Conservation (phyloP, 2,329 filamentous ascomycete genomes). For the Ophiostoma sp. region DNA sequence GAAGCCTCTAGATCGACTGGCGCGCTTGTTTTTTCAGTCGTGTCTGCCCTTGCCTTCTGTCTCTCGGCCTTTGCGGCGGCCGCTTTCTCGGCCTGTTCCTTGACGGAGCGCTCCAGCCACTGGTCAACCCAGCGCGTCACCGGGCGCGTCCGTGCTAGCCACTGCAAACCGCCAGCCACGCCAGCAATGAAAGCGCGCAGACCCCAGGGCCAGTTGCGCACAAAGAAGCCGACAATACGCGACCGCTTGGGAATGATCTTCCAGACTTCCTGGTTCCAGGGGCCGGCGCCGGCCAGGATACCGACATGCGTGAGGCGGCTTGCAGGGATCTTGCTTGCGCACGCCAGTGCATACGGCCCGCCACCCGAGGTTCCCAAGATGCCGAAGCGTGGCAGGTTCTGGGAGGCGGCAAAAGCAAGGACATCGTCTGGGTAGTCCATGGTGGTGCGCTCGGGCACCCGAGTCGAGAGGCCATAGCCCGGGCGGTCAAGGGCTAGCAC, state of each 20-base stretch:
- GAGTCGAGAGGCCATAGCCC: constrained; percentile 39
- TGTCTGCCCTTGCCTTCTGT: constrained; percentile 38
- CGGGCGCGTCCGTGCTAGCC: constrained; percentile 26
- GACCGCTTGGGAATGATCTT: constrained; percentile 29
- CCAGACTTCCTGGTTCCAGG: constrained; percentile 32
- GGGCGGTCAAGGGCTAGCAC: constrained; percentile 40
- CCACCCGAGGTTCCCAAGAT: constrained; percentile 36
- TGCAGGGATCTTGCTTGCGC: constrained; percentile 27
- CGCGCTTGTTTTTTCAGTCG: constrained; percentile 28
- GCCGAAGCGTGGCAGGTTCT: constrained; percentile 31
- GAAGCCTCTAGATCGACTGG: constrained; percentile 8
- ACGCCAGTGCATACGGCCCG: constrained; percentile 36
- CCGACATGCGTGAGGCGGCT: constrained; percentile 34
- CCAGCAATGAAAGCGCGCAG: constrained; percentile 26
- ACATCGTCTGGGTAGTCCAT: constrained; percentile 36
- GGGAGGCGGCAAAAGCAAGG: constrained; percentile 29
- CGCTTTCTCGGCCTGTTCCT: constrained; percentile 26
- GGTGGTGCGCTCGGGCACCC: constrained; percentile 32
- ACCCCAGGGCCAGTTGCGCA: constrained; percentile 28
- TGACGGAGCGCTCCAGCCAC: constrained; percentile 42
- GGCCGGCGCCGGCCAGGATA: constrained; percentile 35
- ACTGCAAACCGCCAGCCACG: constrained; percentile 27
- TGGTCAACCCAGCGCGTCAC: constrained; percentile 28
- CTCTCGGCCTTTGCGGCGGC: constrained; percentile 30
- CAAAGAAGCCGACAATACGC: constrained; percentile 26